Conservation (phyloP, 768 basidiomycete genomes). For the Pleurotus tuoliensis region DNA sequence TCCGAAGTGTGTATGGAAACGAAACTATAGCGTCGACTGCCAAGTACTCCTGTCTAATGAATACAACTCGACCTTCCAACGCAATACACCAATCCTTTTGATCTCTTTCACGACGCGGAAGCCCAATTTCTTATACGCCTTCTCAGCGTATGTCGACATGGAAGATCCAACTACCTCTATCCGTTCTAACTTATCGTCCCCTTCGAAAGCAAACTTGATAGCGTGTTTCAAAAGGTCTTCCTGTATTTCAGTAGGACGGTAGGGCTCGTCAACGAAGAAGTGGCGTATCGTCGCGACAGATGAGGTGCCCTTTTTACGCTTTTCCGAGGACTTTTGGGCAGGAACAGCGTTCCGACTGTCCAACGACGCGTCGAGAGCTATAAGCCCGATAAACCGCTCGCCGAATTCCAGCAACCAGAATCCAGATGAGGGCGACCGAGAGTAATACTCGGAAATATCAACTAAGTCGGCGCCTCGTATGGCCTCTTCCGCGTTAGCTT, state of each 20-base stretch:
- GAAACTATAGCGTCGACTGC: constrained; percentile 26
- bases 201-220: constrained; percentile 50
- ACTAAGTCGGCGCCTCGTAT: constrained; percentile 55
- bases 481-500: constrained; percentile 44
- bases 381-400: constrained; percentile 56
- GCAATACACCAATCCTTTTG: constrained; percentile 47
- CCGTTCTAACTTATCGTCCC: constrained; percentile 34
- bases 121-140: constrained; percentile 40
- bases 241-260: constrained; percentile 53
- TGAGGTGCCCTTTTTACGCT: constrained; percentile 31
- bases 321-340: constrained; percentile 17
- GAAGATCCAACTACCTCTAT: constrained; percentile 47
- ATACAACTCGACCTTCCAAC: constrained; percentile 50
- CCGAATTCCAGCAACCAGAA: constrained; percentile 67
- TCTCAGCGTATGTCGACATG: constrained; percentile 46
- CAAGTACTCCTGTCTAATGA: constrained; percentile 43
- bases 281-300: constrained; percentile 66
- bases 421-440: constrained; percentile 57
- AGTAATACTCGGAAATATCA: constrained; percentile 52
- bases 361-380: constrained; percentile 63
- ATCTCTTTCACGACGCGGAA: constrained; percentile 45
- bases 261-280: constrained; percentile 67
- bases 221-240: constrained; percentile 64
- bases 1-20: neutral
- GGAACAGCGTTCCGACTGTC: constrained; percentile 25